These are phyloP conservation scores for Geranium rotundifolium DNA, from an alignment of 345 rosid species.

Conservation along the genomic window DNA sequence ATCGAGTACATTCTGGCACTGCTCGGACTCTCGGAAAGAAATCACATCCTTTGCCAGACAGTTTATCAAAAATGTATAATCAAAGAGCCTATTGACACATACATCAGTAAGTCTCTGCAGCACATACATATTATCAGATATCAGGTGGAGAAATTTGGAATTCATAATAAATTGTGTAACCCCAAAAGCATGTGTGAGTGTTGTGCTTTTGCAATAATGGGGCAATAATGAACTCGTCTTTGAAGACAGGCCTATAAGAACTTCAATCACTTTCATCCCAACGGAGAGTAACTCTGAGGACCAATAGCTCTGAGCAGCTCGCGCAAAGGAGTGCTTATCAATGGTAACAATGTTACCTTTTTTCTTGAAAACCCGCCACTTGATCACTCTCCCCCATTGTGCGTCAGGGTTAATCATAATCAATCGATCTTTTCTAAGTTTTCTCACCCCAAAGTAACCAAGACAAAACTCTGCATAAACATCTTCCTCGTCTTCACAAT, in stretches of 20 bases:
- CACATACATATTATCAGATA: background rate
- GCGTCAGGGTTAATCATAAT: constrained; percentile 22
- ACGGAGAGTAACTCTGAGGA: constrained; percentile 24
- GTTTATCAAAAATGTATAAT: constrained; percentile 22
- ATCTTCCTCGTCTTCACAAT: constrained; percentile 2
- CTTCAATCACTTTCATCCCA: constrained; percentile 21
- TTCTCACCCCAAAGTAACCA: constrained; percentile 34
- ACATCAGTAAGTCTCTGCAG: constrained; percentile 7
- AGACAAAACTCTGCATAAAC: constrained; percentile 29
- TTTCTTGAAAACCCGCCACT: background rate
- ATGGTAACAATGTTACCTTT: constrained; percentile 10
- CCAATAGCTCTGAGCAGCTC: constrained; percentile 26
- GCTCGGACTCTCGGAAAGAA: constrained; percentile 20
- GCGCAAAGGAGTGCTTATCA: constrained; percentile 17
- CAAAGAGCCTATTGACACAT: constrained; percentile 7
- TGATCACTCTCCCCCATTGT: constrained; percentile 21
- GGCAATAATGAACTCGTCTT: constrained; percentile 9
- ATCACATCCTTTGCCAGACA: constrained; percentile 20
- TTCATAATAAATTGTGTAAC: constrained; percentile 22
- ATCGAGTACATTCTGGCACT: constrained; percentile 10
- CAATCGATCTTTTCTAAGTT: constrained; percentile 7
- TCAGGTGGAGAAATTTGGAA: constrained; percentile 3
- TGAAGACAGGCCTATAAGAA: constrained; percentile 13
- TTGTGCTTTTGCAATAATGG: constrained; percentile 12
- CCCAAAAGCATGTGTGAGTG: constrained; percentile 15